A percentile compares a stretch with the other conserved stretches of the same genome.
phyloP scores from a whole-genome alignment of 2,329 filamentous ascomycete species.

The Cercospora sp. region DNA sequence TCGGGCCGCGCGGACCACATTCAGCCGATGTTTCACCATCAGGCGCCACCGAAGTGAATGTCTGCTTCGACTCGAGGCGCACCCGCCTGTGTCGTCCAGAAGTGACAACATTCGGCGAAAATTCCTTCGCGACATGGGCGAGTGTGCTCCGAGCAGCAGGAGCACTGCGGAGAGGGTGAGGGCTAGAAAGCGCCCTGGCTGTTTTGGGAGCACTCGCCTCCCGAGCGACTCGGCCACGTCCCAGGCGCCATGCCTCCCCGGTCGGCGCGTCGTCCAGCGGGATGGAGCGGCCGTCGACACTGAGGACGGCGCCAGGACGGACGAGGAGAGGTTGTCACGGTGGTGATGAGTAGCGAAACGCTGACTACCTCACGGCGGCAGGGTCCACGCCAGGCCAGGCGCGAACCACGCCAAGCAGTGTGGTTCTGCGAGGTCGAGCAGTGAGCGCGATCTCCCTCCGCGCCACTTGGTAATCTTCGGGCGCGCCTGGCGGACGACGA shows the following conservation, averaged over 20 bases:
- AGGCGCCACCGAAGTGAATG: background rate
- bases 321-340: background rate
- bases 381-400: background rate
- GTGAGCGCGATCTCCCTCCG: background rate
- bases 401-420: background rate
- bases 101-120: background rate
- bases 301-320: background rate
- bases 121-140: background rate
- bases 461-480: background rate
- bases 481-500: background rate
- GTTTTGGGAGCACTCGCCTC: background rate
- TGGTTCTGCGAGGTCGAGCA: background rate
- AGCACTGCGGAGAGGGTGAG: too few species aligned
- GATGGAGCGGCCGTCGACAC: too few species aligned
- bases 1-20: background rate
- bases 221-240: background rate
- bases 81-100: background rate
- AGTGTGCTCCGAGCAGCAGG: too few species aligned
- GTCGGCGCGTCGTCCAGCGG: background rate
- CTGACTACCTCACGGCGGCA: background rate
- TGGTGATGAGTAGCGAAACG: background rate
- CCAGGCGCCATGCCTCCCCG: background rate
- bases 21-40: background rate
- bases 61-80: background rate
- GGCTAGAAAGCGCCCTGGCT: too few species aligned